These are phyloP conservation scores for Gossypium sturtianum DNA, from an alignment of 345 rosid species.

Conservation along the genomic window DNA sequence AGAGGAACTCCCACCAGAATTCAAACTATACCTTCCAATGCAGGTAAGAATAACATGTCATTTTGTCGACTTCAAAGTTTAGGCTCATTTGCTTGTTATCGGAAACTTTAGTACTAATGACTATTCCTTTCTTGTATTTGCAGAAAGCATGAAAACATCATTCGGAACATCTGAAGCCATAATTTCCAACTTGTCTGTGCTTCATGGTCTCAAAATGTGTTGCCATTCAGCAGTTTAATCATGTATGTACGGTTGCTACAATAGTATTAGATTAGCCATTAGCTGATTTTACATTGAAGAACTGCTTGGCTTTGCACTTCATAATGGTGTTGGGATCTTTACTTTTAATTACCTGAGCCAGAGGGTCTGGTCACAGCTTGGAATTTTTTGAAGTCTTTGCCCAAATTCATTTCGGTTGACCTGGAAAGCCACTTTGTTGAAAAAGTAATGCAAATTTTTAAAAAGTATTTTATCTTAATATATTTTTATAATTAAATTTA, in stretches of 20 bases:
- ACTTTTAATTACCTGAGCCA: neutral
- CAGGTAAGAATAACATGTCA: conserved; percentile 43
- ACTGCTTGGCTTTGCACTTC: neutral
- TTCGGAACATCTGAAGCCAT: neutral
- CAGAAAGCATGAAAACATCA: conserved; percentile 46
- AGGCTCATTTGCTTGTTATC: neutral
- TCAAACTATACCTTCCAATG: conserved; percentile 86
- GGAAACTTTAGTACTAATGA: neutral
- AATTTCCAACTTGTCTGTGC: neutral
- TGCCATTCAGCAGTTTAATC: neutral
- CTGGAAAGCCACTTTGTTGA: too few relatives aligned
- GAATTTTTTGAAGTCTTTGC: too few relatives aligned
- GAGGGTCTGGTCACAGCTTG: too few relatives aligned
- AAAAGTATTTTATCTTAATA: too few relatives aligned
- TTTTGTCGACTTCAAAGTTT: neutral
- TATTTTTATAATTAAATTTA: too few relatives aligned
- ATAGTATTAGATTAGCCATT: neutral
- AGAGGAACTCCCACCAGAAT: conserved; percentile 97
- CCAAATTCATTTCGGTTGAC: too few relatives aligned
- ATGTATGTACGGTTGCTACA: conserved; percentile 5
- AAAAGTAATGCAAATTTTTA: too few relatives aligned
- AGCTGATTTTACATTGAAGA: neutral
- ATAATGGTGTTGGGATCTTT: neutral
- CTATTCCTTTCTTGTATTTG: conserved; percentile 12
- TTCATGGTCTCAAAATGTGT: neutral